These are phyloP conservation scores for Nepenthes mirabilis DNA, from an alignment of 148 eudicot genomes.

Conservation along the genomic window DNA sequence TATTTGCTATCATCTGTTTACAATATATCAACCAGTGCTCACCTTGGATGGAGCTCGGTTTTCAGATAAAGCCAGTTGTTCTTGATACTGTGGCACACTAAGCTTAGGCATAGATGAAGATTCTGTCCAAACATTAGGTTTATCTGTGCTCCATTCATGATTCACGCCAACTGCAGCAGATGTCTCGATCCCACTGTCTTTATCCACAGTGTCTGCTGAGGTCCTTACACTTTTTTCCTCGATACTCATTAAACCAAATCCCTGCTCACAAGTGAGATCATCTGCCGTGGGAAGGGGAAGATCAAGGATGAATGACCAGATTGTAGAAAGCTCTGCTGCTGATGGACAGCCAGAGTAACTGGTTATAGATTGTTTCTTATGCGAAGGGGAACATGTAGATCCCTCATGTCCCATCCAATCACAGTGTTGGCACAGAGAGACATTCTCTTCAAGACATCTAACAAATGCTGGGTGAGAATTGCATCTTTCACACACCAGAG, in stretches of 20 bases:
- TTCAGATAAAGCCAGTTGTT: slow-evolving; percentile 12
- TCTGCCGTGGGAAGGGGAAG: slow-evolving; percentile 20
- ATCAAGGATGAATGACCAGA: slow-evolving; percentile 70
- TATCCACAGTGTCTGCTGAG: slow-evolving; percentile 11
- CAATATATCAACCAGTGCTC: not conserved
- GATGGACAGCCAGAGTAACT: slow-evolving; percentile 91
- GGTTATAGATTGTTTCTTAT: slow-evolving; percentile 51
- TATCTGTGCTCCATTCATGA: slow-evolving; percentile 20
- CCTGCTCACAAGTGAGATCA: slow-evolving; percentile 53
- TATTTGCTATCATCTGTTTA: not conserved
- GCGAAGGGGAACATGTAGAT: slow-evolving; percentile 28
- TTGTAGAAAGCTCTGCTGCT: slow-evolving; percentile 64
- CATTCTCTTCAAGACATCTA: slow-evolving; percentile 63
- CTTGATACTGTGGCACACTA: slow-evolving; percentile 21
- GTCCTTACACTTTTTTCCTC: slow-evolving; percentile 19
- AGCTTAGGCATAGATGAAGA: slow-evolving; percentile 28
- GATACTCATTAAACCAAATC: slow-evolving; percentile 53
- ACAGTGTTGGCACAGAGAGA: slow-evolving; percentile 80
- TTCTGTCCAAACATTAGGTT: slow-evolving; percentile 26
- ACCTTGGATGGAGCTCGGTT: slow-evolving; percentile 51
- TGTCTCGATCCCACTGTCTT: slow-evolving; percentile 12
- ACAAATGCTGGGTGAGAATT: slow-evolving; percentile 62
- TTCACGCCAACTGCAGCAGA: slow-evolving; percentile 10
- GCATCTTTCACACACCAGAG: slow-evolving; percentile 84
- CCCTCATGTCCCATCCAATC: slow-evolving; percentile 43